Conservation (phyloP, 2,329 filamentous ascomycete genomes). For the Fusarium dimerum region DNA sequence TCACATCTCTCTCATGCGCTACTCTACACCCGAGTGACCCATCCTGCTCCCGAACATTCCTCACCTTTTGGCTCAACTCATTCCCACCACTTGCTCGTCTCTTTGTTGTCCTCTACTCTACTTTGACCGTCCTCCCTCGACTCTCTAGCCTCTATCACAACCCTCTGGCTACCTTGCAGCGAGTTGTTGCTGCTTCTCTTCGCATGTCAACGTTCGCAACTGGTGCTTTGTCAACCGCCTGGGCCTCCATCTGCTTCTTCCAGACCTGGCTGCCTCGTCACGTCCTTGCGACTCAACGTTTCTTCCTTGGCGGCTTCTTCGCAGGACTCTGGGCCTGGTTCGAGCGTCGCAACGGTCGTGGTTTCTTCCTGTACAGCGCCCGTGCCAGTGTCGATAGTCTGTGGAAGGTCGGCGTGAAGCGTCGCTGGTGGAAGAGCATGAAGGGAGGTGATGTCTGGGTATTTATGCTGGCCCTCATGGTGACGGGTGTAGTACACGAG, state of each 20-base stretch:
- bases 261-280: constrained; percentile 74
- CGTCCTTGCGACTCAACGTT: constrained; percentile 78
- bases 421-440: constrained; percentile 82
- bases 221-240: constrained; percentile 80
- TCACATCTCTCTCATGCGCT: constrained; percentile 83
- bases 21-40: constrained; percentile 85
- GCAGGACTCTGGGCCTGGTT: constrained; percentile 85
- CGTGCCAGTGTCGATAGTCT: constrained; percentile 77
- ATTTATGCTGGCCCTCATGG: constrained; percentile 76
- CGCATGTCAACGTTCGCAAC: constrained; percentile 74
- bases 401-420: constrained; percentile 94
- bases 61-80: constrained; percentile 83
- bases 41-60: constrained; percentile 82
- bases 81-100: constrained; percentile 79
- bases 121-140: constrained; percentile 65
- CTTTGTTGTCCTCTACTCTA: constrained; percentile 73
- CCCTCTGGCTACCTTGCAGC: constrained; percentile 67
- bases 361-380: constrained; percentile 76
- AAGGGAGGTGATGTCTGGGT: constrained; percentile 82
- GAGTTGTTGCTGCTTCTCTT: constrained; percentile 68
- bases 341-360: constrained; percentile 63
- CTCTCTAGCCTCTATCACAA: constrained; percentile 68
- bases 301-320: constrained; percentile 85
- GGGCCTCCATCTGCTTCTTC: constrained; percentile 90
- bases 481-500: constrained; percentile 79